Base-by-base conservation (phyloP, 495 filamentous ascomycete species). In the Astrothelium macrocarpum region DNA sequence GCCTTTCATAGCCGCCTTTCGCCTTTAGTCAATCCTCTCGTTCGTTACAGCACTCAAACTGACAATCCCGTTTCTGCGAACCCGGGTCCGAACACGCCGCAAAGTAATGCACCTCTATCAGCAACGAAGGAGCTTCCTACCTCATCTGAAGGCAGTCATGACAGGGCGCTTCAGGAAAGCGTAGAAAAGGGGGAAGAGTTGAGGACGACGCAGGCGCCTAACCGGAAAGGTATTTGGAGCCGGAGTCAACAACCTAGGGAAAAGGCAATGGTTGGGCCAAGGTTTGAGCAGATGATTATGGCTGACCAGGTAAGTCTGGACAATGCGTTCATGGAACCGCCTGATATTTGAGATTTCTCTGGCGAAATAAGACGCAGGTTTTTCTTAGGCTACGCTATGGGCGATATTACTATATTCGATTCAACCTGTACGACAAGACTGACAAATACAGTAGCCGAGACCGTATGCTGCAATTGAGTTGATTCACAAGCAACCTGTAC, bases 241-340 rank as follows among this genome's bases (percentile, higher is more conserved):
- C 74, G 83, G 67, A 91, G 82, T 78, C 94, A 98, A 82, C 82
- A 83, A 73, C 88, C 90, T 18, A 80, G 93, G 65, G 81, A 80
- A 59, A 72, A 82, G 75, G 94, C 89, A 20, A 98, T 98, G 94
- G 80, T 82, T 18, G 94, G 94, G 36, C 94, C 94, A 66, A 81
- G 94, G 66, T 98, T 98, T 70, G 94, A 98, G 81, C 93, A 97
- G 83, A 97, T 90, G 18, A 88, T 92, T 67, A 89, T 96, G 79
- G 84, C 87, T 71, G 78, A 84, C 70, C 94, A 96, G 86, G 91
- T 96, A 77, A 60, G 87, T 66, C 1, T 28, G 11, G 29, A 20
- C 34, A 39, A 5, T 39, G 34, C 34, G 14, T 39, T 39, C n/a
- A n/a, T n/a, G n/a, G n/a, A n/a, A n/a, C n/a, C n/a, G n/a, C n/a